Base-by-base conservation (phyloP, 192 early-diverging fungal genomes). In the Dispira simplex region DNA sequence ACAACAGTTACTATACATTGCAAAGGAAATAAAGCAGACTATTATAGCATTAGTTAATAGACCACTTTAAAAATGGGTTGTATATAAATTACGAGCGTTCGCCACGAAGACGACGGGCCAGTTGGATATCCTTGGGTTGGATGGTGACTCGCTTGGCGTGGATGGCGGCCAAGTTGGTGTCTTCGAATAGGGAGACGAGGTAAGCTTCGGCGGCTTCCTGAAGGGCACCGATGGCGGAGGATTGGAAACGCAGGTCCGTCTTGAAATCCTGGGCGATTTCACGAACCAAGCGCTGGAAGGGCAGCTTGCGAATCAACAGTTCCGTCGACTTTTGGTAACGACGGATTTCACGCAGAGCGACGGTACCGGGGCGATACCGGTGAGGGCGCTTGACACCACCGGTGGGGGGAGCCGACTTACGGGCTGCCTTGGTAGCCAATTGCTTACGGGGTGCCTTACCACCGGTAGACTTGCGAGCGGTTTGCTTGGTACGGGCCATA, bases 71-170 rank as follows among this genome's bases (percentile, higher is more conserved):
- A n/a, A 1, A 39, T 39, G 6, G 6, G 6, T 39, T 39, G 32
- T 6, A 39, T 6, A 39, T 26, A 3, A 56, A 77, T 85, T 85
- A 90, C 68, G 86, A 84, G 70, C 90, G 85, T 75, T 91, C 88
- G 67, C 90, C 90, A 71, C 90, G 88, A 70, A 98, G 90, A 80
- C 93, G 87, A 66, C 91, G 88, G 67, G 93, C 94, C 67, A 98
- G 82, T 79, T 98, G 95, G 73, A 98, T 90, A 75, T 99, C 96
- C 85, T 96, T 96, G 74, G 94, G 96, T 77, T 97, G 94, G 81
- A 99, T 98, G 75, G 96, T 98, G 72, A 98, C 96, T 78, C 96
- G 89, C 86, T 96, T 95, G 77, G 92, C 96, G 78, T 98, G 95
- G 83, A 64, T 64, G 63, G 90, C 90, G 57, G 91, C 91, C 76